Percentiles rank a stretch among this genome's conserved stretches.
These are phyloP conservation scores for Camellia oleifera DNA, from an alignment of 179 eudicot species.

Conservation along the genomic window DNA sequence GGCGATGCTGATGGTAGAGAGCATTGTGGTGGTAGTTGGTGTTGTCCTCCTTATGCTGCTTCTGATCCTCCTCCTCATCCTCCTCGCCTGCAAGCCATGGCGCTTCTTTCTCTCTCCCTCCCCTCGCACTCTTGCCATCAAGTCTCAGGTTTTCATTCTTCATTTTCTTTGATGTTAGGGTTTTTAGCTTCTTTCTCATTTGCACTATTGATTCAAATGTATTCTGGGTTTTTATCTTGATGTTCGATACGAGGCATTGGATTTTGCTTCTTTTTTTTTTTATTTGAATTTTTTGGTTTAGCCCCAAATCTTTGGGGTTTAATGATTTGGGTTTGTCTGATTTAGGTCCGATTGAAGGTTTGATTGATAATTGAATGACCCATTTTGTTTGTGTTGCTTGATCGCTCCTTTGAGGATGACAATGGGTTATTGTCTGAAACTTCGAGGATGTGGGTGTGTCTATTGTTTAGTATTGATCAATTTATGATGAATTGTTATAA, in stretches of 20 bases:
- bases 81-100: conserved; percentile 86
- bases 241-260: conserved; percentile 10
- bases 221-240: not conserved
- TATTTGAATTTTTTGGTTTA: not conserved
- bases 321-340: not conserved
- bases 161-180: conserved; percentile 5
- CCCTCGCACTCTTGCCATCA: conserved; percentile 40
- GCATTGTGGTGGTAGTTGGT: conserved; percentile 18
- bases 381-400: not conserved
- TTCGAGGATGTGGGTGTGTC: no score
- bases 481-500: not conserved
- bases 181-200: conserved; percentile 2
- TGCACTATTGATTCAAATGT: not conserved
- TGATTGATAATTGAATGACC: not conserved
- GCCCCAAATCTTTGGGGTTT: not conserved
- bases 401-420: not conserved
- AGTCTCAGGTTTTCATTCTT: conserved; percentile 32
- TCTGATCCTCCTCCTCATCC: conserved; percentile 42
- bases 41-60: conserved; percentile 44
- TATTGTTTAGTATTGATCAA: not conserved
- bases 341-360: not conserved
- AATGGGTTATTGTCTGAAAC: not conserved
- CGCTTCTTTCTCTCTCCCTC: conserved; percentile 42
- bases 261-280: not conserved
- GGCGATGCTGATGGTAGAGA: conserved; percentile 49